A percentile compares a stretch with the other conserved stretches of the same genome.
Conservation (phyloP, 192 early-diverging fungal genomes). For the Neocallimastix lanati region DNA sequence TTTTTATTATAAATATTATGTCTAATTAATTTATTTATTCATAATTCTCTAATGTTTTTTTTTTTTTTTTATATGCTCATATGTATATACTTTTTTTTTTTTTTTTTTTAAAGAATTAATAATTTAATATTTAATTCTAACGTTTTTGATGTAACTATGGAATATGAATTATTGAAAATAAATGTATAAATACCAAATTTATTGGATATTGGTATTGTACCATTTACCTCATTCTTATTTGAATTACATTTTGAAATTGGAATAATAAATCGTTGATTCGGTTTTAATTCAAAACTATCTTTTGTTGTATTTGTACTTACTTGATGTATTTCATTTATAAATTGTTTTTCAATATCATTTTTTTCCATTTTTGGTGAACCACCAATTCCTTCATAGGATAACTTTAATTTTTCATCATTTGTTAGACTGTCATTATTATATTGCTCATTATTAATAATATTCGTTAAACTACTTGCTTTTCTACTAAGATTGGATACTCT, state of each 20-base stretch:
- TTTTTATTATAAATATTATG: too few relatives aligned
- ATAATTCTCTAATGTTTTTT: too few relatives aligned
- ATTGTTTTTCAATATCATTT: too few relatives aligned
- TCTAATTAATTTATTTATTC: too few relatives aligned
- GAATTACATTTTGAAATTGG: background rate
- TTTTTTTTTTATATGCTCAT: too few relatives aligned
- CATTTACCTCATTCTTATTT: background rate
- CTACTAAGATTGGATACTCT: background rate
- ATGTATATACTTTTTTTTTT: background rate
- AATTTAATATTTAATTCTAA: background rate
- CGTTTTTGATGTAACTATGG: background rate
- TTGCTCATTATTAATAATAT: too few relatives aligned
- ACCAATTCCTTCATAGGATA: too few relatives aligned
- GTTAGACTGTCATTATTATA: too few relatives aligned
- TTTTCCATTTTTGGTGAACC: background rate
- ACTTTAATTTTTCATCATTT: too few relatives aligned
- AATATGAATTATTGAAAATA: background rate
- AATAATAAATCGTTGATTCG: background rate
- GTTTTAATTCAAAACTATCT: background rate
- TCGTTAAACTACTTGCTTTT: background rate
- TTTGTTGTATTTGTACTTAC: too few relatives aligned
- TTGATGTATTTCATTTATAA: too few relatives aligned
- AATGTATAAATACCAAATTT: background rate
- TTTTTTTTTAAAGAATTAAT: background rate
- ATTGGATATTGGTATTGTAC: background rate